Base-by-base conservation (phyloP, 495 filamentous ascomycete species). In the Poronia punctata region DNA sequence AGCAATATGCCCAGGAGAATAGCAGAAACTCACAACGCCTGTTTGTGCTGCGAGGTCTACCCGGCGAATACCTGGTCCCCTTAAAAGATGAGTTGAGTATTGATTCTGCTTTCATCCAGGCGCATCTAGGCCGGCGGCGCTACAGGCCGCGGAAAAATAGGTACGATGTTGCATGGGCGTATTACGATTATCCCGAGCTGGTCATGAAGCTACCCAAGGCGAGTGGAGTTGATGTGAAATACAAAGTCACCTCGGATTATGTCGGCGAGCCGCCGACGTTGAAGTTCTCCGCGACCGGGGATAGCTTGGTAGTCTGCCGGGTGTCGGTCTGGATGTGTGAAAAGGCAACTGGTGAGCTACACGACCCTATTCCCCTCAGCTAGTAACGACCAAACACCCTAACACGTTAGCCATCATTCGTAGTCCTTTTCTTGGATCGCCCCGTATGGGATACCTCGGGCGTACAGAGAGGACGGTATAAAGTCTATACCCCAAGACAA, bases 161-260 rank as follows among this genome's bases (percentile, higher is more conserved):
- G 30, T 8, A 11, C 15, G 23, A 28, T 11, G 20, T 24, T 9
- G 27, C 35, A 5, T 60, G 59, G 26, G 54, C 43, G 21, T 48
- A 49, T 33, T 60, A 49, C 31, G 57, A 60, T 18, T 63, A 63
- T 23, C 61, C 61, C 6, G 59, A 65, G 41, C 14, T 63, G 12
- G 19, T 59, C 5, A 24, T 28, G 16, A 38, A 17, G 4, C 16
- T 21, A 4, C 7, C 27, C 10, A 7, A 14, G 9, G 24, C 6
- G 24, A 26, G 24, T 21, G 10, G 12, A 34, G 12, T 22, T 23
- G 34, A 25, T 34, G 35, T 10, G 21, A 11, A 44, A 30, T 22
- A 6, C 10, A 17, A 18, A 19, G 3, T 10, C 6, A 11, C 38
- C 15, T 21, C 8, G 23, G 28, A 33, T 12, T 28, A 31, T 8